These are phyloP conservation scores for Zygoascus tannicola DNA, from an alignment of 805 yeast species.

Conservation along the genomic window DNA sequence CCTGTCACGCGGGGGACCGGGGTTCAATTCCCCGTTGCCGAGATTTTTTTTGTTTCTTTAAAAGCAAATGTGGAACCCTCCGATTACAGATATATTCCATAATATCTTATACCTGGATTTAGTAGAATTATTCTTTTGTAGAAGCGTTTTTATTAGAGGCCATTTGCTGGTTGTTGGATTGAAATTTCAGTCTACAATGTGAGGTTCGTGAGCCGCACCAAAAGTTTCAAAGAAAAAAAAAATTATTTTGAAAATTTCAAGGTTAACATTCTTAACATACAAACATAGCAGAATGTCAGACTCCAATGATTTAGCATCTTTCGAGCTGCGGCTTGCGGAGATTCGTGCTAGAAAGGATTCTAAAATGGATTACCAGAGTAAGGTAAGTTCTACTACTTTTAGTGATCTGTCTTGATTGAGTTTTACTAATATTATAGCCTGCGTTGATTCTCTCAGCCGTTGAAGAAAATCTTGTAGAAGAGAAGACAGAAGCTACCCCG, in stretches of 20 bases:
- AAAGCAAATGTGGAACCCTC: too few relatives aligned
- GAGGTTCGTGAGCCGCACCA: too few relatives aligned
- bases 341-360: conserved; percentile 66
- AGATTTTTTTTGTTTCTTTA: conserved; percentile 8
- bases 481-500: conserved; percentile 49
- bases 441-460: conserved; percentile 81
- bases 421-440: conserved; percentile 25
- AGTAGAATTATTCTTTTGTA: too few relatives aligned
- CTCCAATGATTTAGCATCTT: conserved; percentile 7
- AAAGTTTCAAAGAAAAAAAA: neutral
- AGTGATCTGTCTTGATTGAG: neutral
- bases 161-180: too few relatives aligned
- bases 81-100: too few relatives aligned
- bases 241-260: neutral
- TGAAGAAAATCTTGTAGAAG: conserved; percentile 75
- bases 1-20: conserved; percentile 27
- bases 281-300: neutral
- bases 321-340: conserved; percentile 18
- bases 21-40: conserved; percentile 18
- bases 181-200: too few relatives aligned
- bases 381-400: conserved; percentile 27
- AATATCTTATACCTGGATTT: too few relatives aligned
- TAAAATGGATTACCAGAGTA: conserved; percentile 80
- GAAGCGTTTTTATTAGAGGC: too few relatives aligned
- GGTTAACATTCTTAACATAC: too few relatives aligned